phyloP scores from a whole-genome alignment of 148 eudicot species.

The Rhododendron kiyosumense region DNA sequence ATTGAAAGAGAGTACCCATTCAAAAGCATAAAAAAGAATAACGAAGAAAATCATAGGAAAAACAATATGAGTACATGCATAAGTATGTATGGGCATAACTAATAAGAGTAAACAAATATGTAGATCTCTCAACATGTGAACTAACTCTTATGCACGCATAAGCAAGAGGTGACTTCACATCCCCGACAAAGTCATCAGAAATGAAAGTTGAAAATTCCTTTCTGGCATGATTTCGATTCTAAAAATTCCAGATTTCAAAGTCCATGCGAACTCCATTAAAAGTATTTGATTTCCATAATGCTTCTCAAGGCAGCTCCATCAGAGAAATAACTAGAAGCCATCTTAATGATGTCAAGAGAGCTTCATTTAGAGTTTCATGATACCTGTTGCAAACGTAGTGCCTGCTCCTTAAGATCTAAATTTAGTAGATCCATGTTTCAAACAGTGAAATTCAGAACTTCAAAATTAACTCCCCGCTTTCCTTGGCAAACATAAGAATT shows the following conservation, averaged over 20 bases:
- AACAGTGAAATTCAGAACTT: background rate
- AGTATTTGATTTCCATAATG: background rate
- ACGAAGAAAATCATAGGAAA: background rate
- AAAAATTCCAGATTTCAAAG: background rate
- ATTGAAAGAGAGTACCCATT: background rate
- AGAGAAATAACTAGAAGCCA: background rate
- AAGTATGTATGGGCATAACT: background rate
- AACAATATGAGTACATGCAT: background rate
- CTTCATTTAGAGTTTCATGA: background rate
- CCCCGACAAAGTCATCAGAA: background rate
- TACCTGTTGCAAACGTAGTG: background rate
- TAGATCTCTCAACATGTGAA: background rate
- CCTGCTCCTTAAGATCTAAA: background rate
- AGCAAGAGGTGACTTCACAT: slow-evolving; percentile 1
- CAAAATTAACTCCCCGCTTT: background rate
- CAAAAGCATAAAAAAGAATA: background rate
- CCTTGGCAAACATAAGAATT: background rate
- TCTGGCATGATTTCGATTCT: background rate
- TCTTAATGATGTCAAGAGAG: background rate
- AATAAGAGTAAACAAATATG: background rate
- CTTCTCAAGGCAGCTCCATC: background rate
- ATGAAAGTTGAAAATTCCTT: background rate
- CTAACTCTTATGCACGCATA: background rate
- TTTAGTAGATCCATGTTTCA: background rate
- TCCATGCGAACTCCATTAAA: background rate